Base-by-base conservation (phyloP, 2,329 filamentous ascomycete species). In the Penicillium olsonii region DNA sequence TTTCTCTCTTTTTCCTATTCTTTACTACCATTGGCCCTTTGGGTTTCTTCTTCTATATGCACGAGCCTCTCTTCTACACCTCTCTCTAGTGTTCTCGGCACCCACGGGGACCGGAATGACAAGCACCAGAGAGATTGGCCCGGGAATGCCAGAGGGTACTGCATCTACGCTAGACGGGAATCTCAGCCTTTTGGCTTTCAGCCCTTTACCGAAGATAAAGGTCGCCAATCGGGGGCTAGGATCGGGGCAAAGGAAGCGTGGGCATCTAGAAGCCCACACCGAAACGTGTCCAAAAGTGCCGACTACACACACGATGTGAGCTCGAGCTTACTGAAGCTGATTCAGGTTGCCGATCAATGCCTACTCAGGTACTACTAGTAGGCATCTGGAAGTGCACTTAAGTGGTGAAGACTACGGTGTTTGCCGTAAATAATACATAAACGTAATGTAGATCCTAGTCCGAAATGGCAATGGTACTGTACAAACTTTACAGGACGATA, bases 191-290 rank as follows among this genome's bases (percentile, higher is more conserved):
- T 27, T 14, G 24, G 26, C 40, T 34, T 48, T 44, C 15, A 37
- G 9, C 19, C 34, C 29, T 54, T 53, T 43, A 42, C 45, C 52
- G 52, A 45, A 24, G 27, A 40, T 54, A 24, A 31, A 31, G 29
- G n/a, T n/a, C 29, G n/a, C 29, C 17, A 33, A 45, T 39, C 43
- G 29, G 29, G 26, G 29, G 12, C n/a, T 31, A 31, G 29, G 12
- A 46, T 37, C 52, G 52, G 50, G 29, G 18, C 43, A 47, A 42
- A 10, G 42, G 38, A 45, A 43, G 17, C 29, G 39, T n/a, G 26
- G n/a, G 29, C 31, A 37, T 44, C 24, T 9, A 19, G 39, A 43
- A 24, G 20, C 24, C 34, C 39, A 33, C 37, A 26, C 10, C 6
- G 17, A 17, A 18, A 35, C 17, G 33, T 26, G 37, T 48, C 34